Conservation (phyloP, 495 filamentous ascomycete species). For the Trichoderma parareesei region DNA sequence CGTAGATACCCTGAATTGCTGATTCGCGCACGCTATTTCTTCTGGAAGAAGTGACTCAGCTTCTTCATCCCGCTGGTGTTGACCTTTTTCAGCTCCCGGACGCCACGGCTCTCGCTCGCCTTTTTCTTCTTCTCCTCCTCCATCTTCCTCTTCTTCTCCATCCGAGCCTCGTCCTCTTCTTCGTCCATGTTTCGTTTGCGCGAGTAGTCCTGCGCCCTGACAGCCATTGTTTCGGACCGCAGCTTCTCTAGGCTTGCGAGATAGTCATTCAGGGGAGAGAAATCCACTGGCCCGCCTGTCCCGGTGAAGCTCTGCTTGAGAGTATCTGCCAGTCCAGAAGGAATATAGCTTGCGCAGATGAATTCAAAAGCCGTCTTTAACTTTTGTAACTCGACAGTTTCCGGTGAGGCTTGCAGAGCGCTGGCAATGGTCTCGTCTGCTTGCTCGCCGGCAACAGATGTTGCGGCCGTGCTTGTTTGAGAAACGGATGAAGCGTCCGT, state of each 20-base stretch:
- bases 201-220: constrained; percentile 64
- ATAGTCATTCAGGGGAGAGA: constrained; percentile 59
- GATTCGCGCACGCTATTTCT: constrained; percentile 24
- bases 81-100: constrained; percentile 77
- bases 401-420: constrained; percentile 40
- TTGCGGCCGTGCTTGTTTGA: constrained; percentile 36
- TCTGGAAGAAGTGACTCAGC: constrained; percentile 89
- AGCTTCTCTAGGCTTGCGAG: constrained; percentile 55
- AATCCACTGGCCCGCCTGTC: constrained; percentile 40
- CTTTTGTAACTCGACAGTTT: constrained; percentile 55
- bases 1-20: constrained; percentile 11
- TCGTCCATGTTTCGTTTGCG: constrained; percentile 64
- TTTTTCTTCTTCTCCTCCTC: constrained; percentile 57
- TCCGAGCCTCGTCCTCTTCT: constrained; percentile 66
- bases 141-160: constrained; percentile 66
- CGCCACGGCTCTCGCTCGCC: constrained; percentile 58
- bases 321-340: constrained; percentile 38
- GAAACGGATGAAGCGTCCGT: constrained; percentile 31
- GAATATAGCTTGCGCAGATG: constrained; percentile 64
- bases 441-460: constrained; percentile 27
- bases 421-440: constrained; percentile 27
- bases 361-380: constrained; percentile 70
- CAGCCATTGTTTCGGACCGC: constrained; percentile 57
- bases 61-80: constrained; percentile 92
- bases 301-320: constrained; percentile 29